These are phyloP conservation scores for Stentor roeselii DNA, from an alignment of 73 alveolate species.

Conservation along the genomic window DNA sequence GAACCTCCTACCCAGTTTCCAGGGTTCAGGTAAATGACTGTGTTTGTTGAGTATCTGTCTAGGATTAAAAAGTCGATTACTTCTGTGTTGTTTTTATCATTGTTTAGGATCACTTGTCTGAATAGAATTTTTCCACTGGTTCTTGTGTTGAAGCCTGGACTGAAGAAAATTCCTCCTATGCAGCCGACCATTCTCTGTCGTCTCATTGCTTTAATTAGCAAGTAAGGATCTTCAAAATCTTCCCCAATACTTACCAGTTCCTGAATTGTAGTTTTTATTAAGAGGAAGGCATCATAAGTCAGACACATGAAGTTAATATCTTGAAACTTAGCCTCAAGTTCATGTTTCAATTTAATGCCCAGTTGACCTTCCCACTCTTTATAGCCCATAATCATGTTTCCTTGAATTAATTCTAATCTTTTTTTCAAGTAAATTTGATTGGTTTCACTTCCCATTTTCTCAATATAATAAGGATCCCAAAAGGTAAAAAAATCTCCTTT, in stretches of 20 bases:
- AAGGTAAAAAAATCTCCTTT: too few relatives aligned
- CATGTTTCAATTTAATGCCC: neutral
- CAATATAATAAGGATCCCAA: too few relatives aligned
- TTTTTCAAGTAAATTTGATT: too few relatives aligned
- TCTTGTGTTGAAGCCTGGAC: neutral
- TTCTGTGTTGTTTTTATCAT: too few relatives aligned
- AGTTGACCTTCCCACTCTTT: neutral
- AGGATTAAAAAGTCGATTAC: too few relatives aligned
- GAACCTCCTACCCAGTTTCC: too few relatives aligned
- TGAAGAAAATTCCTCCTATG: neutral
- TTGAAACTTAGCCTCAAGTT: neutral
- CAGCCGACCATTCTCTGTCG: neutral
- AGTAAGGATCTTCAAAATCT: neutral
- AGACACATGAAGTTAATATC: neutral
- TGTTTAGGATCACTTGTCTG: too few relatives aligned
- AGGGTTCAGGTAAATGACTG: too few relatives aligned
- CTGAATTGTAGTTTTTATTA: neutral
- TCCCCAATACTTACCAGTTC: neutral
- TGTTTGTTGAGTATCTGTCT: too few relatives aligned
- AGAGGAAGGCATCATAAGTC: neutral
- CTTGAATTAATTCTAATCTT: neutral
- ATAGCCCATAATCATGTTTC: neutral
- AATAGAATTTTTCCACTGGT: neutral
- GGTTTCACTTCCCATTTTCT: too few relatives aligned
- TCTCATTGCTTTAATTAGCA: neutral